Conservation (phyloP, 768 basidiomycete species). For the Pleurotus sapidus region DNA sequence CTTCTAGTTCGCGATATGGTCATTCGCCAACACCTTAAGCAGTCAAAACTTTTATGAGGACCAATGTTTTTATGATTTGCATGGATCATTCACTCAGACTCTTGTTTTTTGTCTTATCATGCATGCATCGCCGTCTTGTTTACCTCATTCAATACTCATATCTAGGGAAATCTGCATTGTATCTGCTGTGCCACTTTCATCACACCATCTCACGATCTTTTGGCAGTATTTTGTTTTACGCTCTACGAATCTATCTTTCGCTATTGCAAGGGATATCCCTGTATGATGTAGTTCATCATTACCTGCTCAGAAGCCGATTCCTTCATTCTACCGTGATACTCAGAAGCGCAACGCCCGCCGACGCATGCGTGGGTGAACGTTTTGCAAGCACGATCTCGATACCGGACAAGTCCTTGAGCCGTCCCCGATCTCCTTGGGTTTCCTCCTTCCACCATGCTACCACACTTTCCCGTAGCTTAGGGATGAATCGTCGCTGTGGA, state of each 20-base stretch:
- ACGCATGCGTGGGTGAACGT: no score
- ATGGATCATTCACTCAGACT: not conserved
- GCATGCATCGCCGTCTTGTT: not conserved
- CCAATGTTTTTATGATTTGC: not conserved
- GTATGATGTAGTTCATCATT: not conserved
- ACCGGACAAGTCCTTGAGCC: no score
- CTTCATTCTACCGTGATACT: no score
- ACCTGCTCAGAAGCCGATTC: no score
- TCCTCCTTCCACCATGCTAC: no score
- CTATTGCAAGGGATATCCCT: not conserved
- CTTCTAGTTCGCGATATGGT: conserved; percentile 75
- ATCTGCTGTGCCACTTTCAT: not conserved
- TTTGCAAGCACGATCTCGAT: no score
- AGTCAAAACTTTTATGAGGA: conserved; percentile 51
- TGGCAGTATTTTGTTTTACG: no score
- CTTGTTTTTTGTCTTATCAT: not conserved
- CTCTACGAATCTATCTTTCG: not conserved
- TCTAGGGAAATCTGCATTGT: not conserved
- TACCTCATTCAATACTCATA: not conserved
- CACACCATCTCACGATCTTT: no score
- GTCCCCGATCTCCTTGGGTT: no score
- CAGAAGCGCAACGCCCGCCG: no score
- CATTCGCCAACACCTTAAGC: conserved; percentile 72
- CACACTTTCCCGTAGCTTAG: no score
- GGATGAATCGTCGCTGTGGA: no score